Evolutionary conservation across 1,139 yeast genomes (phyloP).

Genomic region (Suhomyces coccinellae): DNA sequence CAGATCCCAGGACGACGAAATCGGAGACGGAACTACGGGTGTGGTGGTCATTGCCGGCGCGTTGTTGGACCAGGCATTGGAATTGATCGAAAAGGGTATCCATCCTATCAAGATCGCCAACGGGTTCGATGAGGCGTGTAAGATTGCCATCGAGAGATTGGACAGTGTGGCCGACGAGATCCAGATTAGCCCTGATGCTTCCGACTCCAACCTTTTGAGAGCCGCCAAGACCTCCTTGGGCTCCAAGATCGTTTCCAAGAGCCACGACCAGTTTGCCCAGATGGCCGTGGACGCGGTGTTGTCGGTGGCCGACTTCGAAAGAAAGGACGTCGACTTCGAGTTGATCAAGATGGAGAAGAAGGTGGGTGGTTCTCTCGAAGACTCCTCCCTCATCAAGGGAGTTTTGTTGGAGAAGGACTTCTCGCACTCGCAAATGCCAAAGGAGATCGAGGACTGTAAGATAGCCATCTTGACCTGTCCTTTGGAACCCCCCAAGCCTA

Average conservation of each 20-base stretch:
- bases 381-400: conserved; percentile 82
- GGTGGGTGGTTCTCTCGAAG: conserved; percentile 91
- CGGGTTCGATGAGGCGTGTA: conserved; percentile 97
- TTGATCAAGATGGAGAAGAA: conserved; percentile 93
- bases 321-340: conserved; percentile 96
- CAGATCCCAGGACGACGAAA: conserved; percentile 95
- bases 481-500: conserved; percentile 99
- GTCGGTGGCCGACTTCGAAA: conserved; percentile 85
- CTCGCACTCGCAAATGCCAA: conserved; percentile 98
- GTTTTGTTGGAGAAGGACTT: conserved; percentile 94
- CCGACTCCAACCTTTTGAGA: conserved; percentile 61
- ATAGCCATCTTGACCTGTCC: conserved; percentile 97
- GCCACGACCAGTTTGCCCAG: conserved; percentile 89
- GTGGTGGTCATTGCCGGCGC: conserved; percentile 97
- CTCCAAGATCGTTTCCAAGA: conserved; percentile 90
- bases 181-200: conserved; percentile 47
- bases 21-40: conserved; percentile 99
- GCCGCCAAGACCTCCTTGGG: conserved; percentile 96
- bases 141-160: conserved; percentile 76
- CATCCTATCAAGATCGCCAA: conserved; percentile 97
- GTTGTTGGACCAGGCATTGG: conserved; percentile 88
- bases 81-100: conserved; percentile 92
- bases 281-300: conserved; percentile 98
- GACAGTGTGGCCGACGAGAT: conserved; percentile 72
- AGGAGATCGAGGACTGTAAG: conserved; percentile 73